Percentiles rank a stretch among this genome's conserved stretches.
Evolutionary conservation across 768 basidiomycete genomes (phyloP).

Genomic region (Pleurotus eryngii): DNA sequence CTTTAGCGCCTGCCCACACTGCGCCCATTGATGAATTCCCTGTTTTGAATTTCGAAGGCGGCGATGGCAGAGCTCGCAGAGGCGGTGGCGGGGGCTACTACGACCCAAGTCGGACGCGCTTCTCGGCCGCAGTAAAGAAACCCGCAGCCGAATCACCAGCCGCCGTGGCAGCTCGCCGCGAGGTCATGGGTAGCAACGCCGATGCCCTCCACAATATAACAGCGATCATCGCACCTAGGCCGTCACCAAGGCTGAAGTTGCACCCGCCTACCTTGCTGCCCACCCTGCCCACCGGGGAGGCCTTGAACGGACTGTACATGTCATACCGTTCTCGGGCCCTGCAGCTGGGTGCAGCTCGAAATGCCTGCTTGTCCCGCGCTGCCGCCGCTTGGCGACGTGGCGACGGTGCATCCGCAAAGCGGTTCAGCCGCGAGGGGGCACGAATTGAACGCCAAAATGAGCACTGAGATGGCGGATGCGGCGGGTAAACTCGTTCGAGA

Average conservation of each 20-base stretch:
- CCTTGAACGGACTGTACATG: slow-evolving; percentile 82
- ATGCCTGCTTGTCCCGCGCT: slow-evolving; percentile 90
- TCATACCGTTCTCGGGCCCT: slow-evolving; percentile 83
- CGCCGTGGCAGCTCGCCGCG: slow-evolving; percentile 47
- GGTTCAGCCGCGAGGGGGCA: slow-evolving; percentile 95
- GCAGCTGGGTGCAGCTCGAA: slow-evolving; percentile 89
- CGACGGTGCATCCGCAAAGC: slow-evolving; percentile 93
- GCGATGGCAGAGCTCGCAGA: slow-evolving; percentile 33
- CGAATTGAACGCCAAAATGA: slow-evolving; percentile 90
- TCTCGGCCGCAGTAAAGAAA: slow-evolving; percentile 88
- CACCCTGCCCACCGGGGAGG: slow-evolving; percentile 82
- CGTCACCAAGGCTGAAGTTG: slow-evolving; percentile 83
- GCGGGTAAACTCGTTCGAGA: slow-evolving; percentile 85
- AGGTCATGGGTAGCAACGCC: slow-evolving; percentile 55
- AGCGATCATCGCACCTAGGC: slow-evolving; percentile 72
- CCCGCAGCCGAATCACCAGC: slow-evolving; percentile 26
- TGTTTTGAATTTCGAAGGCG: slow-evolving; percentile 48
- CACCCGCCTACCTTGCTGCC: slow-evolving; percentile 82
- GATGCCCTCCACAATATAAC: slow-evolving; percentile 63
- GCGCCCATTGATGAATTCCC: slow-evolving; percentile 71
- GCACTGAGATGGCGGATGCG: slow-evolving; percentile 77
- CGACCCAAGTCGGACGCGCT: slow-evolving; percentile 88
- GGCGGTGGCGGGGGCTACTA: slow-evolving; percentile 49
- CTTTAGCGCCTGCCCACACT: slow-evolving; percentile 37
- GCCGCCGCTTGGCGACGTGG: slow-evolving; percentile 96